Percentiles rank a stretch among this genome's conserved stretches.
Conservation (phyloP, 495 filamentous ascomycete species). For the Tuber umbilicatum region DNA sequence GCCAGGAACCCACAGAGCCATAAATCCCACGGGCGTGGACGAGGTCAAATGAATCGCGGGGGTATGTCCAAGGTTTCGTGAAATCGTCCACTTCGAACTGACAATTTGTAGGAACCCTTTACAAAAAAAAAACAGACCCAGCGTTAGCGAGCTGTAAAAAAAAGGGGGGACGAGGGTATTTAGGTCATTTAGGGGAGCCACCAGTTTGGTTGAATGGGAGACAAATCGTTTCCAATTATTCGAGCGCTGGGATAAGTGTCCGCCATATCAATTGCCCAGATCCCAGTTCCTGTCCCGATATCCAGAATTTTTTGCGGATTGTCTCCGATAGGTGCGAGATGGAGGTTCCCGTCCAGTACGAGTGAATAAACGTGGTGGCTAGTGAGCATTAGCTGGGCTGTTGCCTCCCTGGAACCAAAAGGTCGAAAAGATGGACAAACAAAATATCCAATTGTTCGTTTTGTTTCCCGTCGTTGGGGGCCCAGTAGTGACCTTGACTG, state of each 20-base stretch:
- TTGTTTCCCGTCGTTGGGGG: conserved; percentile 55
- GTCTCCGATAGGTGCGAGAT: conserved; percentile 53
- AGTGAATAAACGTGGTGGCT: conserved; percentile 49
- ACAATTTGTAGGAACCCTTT: conserved; percentile 34
- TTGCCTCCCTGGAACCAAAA: conserved; percentile 10
- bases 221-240: conserved; percentile 58
- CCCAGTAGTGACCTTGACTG: conserved; percentile 50
- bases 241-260: conserved; percentile 47
- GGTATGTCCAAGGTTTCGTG: conserved; percentile 47
- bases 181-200: not conserved
- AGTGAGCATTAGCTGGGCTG: conserved; percentile 8
- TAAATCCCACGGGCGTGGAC: conserved; percentile 52
- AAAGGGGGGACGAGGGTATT: not conserved
- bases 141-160: not conserved
- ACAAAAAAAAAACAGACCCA: not conserved
- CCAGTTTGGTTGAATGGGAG: conserved; percentile 49
- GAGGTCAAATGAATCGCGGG: conserved; percentile 48
- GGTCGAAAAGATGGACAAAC: conserved; percentile 42
- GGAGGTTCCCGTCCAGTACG: conserved; percentile 53
- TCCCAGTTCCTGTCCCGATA: conserved; percentile 55
- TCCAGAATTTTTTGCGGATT: conserved; percentile 59
- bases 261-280: conserved; percentile 54
- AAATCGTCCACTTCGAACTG: conserved; percentile 52
- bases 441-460: conserved; percentile 48
- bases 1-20: conserved; percentile 51